Percentiles rank a stretch among this genome's conserved stretches.
Conservation (phyloP, 441 rosid genomes). For the Jatropha multifida region DNA sequence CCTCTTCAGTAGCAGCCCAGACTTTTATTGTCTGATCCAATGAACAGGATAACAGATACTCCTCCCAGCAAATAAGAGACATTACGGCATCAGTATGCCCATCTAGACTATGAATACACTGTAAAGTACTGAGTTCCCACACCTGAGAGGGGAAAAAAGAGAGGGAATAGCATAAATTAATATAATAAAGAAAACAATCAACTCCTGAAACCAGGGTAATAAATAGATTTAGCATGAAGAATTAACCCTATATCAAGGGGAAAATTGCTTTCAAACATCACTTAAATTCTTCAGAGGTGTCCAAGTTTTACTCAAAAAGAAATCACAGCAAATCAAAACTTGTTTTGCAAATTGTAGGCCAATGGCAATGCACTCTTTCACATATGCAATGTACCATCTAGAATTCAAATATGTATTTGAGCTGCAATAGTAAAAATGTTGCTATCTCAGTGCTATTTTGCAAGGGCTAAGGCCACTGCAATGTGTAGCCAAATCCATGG, state of each 20-base stretch:
- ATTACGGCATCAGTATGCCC: slow-evolving; percentile 74
- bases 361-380: background rate
- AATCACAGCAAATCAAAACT: background rate
- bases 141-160: slow-evolving; percentile 33
- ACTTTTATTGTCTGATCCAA: slow-evolving; percentile 85
- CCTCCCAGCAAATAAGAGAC: slow-evolving; percentile 89
- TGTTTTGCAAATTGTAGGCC: background rate
- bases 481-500: background rate
- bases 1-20: slow-evolving; percentile 73
- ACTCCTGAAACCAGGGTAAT: slow-evolving; percentile 3
- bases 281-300: background rate
- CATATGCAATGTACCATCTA: too few species aligned
- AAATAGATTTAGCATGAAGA: background rate
- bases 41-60: slow-evolving; percentile 85
- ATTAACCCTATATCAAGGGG: background rate
- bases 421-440: background rate
- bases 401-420: too few species aligned
- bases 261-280: background rate
- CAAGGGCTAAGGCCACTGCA: background rate
- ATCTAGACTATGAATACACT: slow-evolving; percentile 61
- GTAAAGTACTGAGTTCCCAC: slow-evolving; percentile 71
- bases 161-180: background rate
- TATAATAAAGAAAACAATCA: too few species aligned
- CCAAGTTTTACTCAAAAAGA: background rate
- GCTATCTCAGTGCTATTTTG: background rate